Evolutionary conservation across 2,329 filamentous ascomycete genomes (phyloP).

Genomic region (Sporothrix brasiliensis): DNA sequence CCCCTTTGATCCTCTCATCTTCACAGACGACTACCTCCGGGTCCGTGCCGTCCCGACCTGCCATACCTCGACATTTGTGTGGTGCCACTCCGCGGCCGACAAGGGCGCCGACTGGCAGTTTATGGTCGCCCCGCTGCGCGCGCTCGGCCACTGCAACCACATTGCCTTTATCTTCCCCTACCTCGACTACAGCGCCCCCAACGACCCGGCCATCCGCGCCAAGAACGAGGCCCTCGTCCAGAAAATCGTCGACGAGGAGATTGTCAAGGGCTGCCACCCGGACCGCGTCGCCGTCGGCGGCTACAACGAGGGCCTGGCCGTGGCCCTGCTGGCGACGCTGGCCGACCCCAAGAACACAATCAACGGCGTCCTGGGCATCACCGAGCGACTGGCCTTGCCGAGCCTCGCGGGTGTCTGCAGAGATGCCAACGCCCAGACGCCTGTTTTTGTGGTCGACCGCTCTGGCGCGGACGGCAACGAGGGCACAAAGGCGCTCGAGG

Average conservation of each 20-base stretch:
- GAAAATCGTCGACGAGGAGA: conserved; percentile 23
- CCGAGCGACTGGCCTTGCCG: neutral
- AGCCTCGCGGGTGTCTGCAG: neutral
- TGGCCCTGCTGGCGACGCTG: conserved; percentile 7
- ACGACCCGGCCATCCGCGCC: neutral
- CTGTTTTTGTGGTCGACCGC: conserved; percentile 13
- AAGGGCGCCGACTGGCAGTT: conserved; percentile 23
- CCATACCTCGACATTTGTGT: conserved; percentile 21
- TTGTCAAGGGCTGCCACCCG: conserved; percentile 20
- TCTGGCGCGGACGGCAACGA: conserved; percentile 7
- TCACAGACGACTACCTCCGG: conserved; percentile 20
- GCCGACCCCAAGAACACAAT: conserved; percentile 17
- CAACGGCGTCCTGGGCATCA: conserved; percentile 16
- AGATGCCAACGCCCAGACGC: neutral
- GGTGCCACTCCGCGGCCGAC: neutral
- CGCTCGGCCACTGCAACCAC: conserved; percentile 25
- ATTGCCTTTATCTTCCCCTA: conserved; percentile 27
- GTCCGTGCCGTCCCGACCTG: conserved; percentile 23
- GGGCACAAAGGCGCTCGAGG: neutral
- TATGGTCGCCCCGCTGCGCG: conserved; percentile 16
- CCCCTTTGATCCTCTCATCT: conserved; percentile 15
- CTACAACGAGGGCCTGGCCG: conserved; percentile 11
- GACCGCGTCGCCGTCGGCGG: conserved; percentile 22
- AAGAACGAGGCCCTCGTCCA: conserved; percentile 17
- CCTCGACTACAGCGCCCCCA: conserved; percentile 17